Conservation (phyloP, 208 protist species). For the Angomonas desouzai region DNA sequence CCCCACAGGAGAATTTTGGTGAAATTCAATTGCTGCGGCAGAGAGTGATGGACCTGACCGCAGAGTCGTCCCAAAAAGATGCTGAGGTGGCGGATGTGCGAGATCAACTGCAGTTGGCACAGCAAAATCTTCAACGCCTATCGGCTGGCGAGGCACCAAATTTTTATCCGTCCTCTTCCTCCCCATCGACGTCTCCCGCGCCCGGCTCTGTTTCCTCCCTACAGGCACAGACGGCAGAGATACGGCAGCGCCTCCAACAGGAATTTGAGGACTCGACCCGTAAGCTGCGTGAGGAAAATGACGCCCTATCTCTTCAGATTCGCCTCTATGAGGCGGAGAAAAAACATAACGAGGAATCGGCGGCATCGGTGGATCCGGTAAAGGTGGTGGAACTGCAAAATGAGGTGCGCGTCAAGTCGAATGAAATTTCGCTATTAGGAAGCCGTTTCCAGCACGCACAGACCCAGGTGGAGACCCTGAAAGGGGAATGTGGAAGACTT, state of each 20-base stretch:
- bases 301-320: constrained; percentile 32
- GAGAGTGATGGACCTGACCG: constrained; percentile 10
- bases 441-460: constrained; percentile 63
- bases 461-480: constrained; percentile 61
- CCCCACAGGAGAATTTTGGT: background rate
- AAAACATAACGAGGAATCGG: constrained; percentile 20
- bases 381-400: constrained; percentile 41
- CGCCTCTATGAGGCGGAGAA: constrained; percentile 32
- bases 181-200: background rate
- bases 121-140: constrained; percentile 27
- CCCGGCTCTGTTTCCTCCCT: constrained; percentile 4
- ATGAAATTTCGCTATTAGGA: constrained; percentile 51
- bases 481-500: constrained; percentile 62
- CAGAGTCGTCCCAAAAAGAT: constrained; percentile 11
- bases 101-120: constrained; percentile 31
- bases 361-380: constrained; percentile 23
- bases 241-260: constrained; percentile 29
- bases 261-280: constrained; percentile 36
- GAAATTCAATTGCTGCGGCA: constrained; percentile 9
- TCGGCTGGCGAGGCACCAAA: constrained; percentile 1
- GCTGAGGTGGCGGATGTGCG: constrained; percentile 23
- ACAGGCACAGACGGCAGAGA: constrained; percentile 12
- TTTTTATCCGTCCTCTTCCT: constrained; percentile 3
- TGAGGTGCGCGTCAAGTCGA: constrained; percentile 48
- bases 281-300: constrained; percentile 41